Percentiles rank a stretch among this genome's conserved stretches.
These are phyloP conservation scores for Aspergillus ostianus DNA, from an alignment of 495 filamentous ascomycete species.

Conservation along the genomic window DNA sequence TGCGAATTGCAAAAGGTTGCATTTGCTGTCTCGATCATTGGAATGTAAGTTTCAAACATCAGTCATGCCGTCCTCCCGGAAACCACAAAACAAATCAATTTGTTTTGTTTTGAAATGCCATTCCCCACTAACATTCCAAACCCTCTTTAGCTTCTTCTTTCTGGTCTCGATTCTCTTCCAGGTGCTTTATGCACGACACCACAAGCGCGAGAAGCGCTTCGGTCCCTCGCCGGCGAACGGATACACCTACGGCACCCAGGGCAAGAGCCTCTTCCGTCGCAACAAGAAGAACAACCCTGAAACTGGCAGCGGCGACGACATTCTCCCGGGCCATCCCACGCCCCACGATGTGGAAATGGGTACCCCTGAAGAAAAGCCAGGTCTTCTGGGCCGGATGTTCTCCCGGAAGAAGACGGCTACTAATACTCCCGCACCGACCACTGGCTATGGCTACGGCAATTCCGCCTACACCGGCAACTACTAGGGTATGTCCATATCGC, in stretches of 20 bases:
- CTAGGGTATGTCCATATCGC: constrained; percentile 12
- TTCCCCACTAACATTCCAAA: constrained; percentile 5
- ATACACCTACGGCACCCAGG: constrained; percentile 69
- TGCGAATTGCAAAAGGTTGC: constrained; percentile 71
- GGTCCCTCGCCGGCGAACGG: constrained; percentile 74
- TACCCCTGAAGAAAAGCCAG: constrained; percentile 25
- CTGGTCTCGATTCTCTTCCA: constrained; percentile 62
- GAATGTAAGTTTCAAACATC: constrained; percentile 57
- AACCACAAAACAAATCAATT: neutral
- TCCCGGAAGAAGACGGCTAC: constrained; percentile 26
- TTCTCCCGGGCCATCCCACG: constrained; percentile 37
- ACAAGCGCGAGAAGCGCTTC: constrained; percentile 75
- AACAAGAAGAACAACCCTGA: constrained; percentile 46
- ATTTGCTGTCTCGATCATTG: constrained; percentile 76
- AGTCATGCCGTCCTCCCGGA: neutral
- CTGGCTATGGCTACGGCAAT: constrained; percentile 36
- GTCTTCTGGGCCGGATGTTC: constrained; percentile 12
- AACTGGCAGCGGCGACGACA: constrained; percentile 25
- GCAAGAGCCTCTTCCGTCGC: constrained; percentile 49
- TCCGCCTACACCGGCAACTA: constrained; percentile 41
- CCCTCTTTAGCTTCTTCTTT: constrained; percentile 59
- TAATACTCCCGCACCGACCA: constrained; percentile 3
- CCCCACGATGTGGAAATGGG: constrained; percentile 39
- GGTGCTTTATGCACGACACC: constrained; percentile 62
- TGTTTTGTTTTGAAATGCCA: neutral